A percentile compares a stretch with the other conserved stretches of the same genome.
Evolutionary conservation across 176 grass and related monocot species (phyloP).

Genomic region (Hordeum vulgare): MorexV3_pseudomolecules_assembly NC_058519.1:25801757-25802256

Average conservation of each 20-base stretch:
- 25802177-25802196: conserved; percentile 53
- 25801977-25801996: neutral
- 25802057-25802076: too few relatives aligned
- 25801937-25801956: neutral
- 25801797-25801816: conserved; percentile 17
- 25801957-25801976: neutral
- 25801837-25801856: conserved; percentile 1
- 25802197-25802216: conserved; percentile 74
- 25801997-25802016: neutral
- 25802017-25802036: neutral
- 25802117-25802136: conserved; percentile 18
- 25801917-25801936: neutral
- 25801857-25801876: neutral
- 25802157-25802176: conserved; percentile 71
- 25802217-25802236: conserved; percentile 83
- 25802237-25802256: conserved; percentile 92
- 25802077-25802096: neutral
- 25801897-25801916: neutral
- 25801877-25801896: neutral
- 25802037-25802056: too few relatives aligned
- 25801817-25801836: neutral
- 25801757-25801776: neutral
- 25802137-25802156: conserved; percentile 36
- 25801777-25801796: conserved; percentile 19
- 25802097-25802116: conserved; percentile 47